These are phyloP conservation scores for Solanum verrucosum DNA, from an alignment of 257 asterid species.

Conservation along the genomic window DNA sequence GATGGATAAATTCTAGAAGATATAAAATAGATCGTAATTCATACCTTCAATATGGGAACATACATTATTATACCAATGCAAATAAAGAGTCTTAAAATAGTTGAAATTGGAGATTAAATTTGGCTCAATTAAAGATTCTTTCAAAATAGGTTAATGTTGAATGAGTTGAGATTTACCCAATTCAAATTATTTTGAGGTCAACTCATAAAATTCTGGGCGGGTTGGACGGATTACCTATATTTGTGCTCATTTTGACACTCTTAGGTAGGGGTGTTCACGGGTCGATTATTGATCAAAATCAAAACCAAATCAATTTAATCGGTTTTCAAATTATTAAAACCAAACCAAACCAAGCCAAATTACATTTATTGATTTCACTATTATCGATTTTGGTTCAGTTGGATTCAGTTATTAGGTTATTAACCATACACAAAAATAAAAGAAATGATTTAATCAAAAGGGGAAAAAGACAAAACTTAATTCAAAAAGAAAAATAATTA, in stretches of 20 bases:
- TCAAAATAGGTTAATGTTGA: neutral
- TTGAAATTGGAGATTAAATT: neutral
- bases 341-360: neutral
- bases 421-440: too few relatives aligned
- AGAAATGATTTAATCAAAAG: neutral
- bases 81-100: too few relatives aligned
- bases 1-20: neutral
- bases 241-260: neutral
- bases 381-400: neutral
- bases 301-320: too few relatives aligned
- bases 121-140: neutral
- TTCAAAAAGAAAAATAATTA: too few relatives aligned
- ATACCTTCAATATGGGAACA: neutral
- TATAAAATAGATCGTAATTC: too few relatives aligned
- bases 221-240: neutral
- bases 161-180: too few relatives aligned
- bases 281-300: neutral
- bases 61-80: too few relatives aligned
- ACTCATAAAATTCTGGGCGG: neutral
- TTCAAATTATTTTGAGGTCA: neutral
- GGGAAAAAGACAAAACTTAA: neutral
- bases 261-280: neutral
- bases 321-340: neutral
- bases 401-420: too few relatives aligned
- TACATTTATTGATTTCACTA: too few relatives aligned